Evolutionary conservation across 2,329 filamentous ascomycete species (phyloP).

Genomic region (Podosphaera xanthii): DNA sequence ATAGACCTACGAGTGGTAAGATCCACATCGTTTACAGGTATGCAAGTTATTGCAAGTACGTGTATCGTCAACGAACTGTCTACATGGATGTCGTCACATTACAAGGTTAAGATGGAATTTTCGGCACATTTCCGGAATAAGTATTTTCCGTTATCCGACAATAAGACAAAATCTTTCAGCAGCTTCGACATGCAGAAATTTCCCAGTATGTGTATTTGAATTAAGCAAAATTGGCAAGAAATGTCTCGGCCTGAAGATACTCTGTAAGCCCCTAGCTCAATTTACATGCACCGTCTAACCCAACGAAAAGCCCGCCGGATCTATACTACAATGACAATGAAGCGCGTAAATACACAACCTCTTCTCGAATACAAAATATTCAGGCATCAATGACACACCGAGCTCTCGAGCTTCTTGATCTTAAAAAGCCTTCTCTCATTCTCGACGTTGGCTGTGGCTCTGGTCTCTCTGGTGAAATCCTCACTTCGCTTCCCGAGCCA

Average conservation of each 20-base stretch:
- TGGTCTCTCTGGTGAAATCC: slow-evolving; percentile 80
- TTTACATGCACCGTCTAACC: slow-evolving; percentile 5
- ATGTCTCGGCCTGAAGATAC: slow-evolving; percentile 97
- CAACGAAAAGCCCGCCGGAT: slow-evolving; percentile 50
- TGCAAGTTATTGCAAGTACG: background rate
- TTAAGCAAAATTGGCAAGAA: slow-evolving; percentile 18
- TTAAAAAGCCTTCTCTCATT: slow-evolving; percentile 59
- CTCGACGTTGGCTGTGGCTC: slow-evolving; percentile 95
- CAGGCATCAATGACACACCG: slow-evolving; percentile 87
- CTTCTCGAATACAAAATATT: slow-evolving; percentile 83
- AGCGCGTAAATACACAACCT: slow-evolving; percentile 93
- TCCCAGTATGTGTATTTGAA: background rate
- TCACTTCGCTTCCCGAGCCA: slow-evolving; percentile 59
- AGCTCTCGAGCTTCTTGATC: slow-evolving; percentile 73
- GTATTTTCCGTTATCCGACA: no score
- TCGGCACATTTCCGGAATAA: no score
- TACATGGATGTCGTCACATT: no score
- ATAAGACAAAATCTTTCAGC: background rate
- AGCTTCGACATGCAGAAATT: background rate
- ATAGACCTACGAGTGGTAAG: slow-evolving; percentile 72
- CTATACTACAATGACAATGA: slow-evolving; percentile 93
- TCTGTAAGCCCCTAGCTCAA: slow-evolving; percentile 33
- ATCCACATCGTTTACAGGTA: slow-evolving; percentile 49
- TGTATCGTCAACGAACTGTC: no score
- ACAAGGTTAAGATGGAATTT: no score